These are phyloP conservation scores for Exophiala dermatitidis DNA, from an alignment of 2,329 filamentous ascomycete genomes.

Conservation along the genomic window DNA sequence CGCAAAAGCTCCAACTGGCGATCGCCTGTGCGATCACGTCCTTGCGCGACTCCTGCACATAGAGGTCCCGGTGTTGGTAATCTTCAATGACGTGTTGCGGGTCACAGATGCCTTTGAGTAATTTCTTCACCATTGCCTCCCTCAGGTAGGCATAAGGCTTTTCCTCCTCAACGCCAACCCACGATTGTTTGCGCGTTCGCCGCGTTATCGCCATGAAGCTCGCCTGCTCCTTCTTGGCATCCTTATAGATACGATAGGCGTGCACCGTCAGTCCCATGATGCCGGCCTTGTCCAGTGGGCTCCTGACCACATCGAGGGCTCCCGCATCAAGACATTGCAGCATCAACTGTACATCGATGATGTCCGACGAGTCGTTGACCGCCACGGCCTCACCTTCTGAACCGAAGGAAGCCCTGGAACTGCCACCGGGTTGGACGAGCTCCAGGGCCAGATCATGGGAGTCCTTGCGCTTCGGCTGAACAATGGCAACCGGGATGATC, in stretches of 20 bases:
- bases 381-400: constrained; percentile 20
- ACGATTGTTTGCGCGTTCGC: constrained; percentile 74
- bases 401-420: constrained; percentile 19
- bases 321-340: constrained; percentile 75
- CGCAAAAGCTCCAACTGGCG: constrained; percentile 78
- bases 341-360: constrained; percentile 48
- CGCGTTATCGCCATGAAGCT: constrained; percentile 60
- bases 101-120: constrained; percentile 85
- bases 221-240: constrained; percentile 65
- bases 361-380: constrained; percentile 30
- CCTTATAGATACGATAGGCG: constrained; percentile 73
- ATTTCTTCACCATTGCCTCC: constrained; percentile 85
- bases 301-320: constrained; percentile 76
- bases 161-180: constrained; percentile 79
- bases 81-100: constrained; percentile 56
- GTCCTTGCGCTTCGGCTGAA: constrained; percentile 32
- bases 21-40: constrained; percentile 61
- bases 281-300: constrained; percentile 66
- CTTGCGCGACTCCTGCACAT: constrained; percentile 59
- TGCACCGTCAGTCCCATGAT: constrained; percentile 72
- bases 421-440: constrained; percentile 1
- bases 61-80: constrained; percentile 58
- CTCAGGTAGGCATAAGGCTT: constrained; percentile 83
- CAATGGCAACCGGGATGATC: constrained; percentile 44
- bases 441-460: constrained; percentile 20